Evolutionary conservation across 2,329 filamentous ascomycete genomes (phyloP).

Genomic region (Macrophomina pseudophaseolina): DNA sequence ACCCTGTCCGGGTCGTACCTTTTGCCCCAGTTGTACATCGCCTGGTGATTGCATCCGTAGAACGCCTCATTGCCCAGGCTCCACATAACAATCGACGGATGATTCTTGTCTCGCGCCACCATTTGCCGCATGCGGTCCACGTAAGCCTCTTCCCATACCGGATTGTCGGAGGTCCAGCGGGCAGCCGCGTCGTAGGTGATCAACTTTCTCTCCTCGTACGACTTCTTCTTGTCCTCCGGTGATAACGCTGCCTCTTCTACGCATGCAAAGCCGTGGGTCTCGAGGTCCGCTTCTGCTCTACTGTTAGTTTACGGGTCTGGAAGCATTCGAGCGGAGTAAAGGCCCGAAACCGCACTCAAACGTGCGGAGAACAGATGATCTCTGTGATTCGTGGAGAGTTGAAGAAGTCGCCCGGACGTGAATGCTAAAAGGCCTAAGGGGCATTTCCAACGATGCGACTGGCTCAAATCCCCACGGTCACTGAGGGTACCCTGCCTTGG

Average conservation of each 20-base stretch:
- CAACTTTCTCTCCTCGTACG: background rate
- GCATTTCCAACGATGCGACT: no score
- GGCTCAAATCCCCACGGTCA: no score
- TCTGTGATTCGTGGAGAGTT: no score
- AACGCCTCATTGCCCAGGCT: constrained; percentile 76
- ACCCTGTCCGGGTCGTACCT: background rate
- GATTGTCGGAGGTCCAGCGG: background rate
- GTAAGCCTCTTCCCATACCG: constrained; percentile 65
- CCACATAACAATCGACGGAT: constrained; percentile 74
- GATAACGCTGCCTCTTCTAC: constrained; percentile 40
- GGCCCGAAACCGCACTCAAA: no score
- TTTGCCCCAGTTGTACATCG: constrained; percentile 64
- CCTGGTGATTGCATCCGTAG: constrained; percentile 70
- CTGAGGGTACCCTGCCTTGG: no score
- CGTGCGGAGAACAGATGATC: no score
- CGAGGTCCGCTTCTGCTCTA: constrained; percentile 50
- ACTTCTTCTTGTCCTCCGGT: constrained; percentile 45
- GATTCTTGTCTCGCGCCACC: constrained; percentile 72
- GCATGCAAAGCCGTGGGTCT: constrained; percentile 52
- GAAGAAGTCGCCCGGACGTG: no score
- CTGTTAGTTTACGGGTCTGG: no score
- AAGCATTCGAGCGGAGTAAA: no score
- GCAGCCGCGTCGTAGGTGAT: background rate
- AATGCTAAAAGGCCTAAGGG: no score
- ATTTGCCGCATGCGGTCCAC: constrained; percentile 69